Percentiles rank a stretch among this genome's conserved stretches.
phyloP scores from a whole-genome alignment of 2,329 filamentous ascomycete genomes.

The Trichoderma citrinoviride region DNA sequence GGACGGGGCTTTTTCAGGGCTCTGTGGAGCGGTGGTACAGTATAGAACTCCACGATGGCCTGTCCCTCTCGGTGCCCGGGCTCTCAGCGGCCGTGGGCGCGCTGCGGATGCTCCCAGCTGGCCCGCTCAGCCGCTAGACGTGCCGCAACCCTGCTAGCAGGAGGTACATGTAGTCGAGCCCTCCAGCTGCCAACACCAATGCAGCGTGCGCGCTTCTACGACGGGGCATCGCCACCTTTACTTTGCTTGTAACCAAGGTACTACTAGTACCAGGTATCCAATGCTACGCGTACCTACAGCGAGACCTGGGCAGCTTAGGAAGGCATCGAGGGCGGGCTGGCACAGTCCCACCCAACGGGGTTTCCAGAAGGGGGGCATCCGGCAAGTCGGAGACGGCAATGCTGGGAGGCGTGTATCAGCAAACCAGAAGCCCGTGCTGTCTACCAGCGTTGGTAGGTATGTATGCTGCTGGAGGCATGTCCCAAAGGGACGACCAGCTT shows the following conservation, averaged over 20 bases:
- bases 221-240: no score
- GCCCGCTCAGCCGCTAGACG: background rate
- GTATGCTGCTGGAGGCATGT: background rate
- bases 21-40: background rate
- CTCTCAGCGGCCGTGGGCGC: background rate
- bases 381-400: conserved; percentile 10
- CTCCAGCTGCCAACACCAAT: no score
- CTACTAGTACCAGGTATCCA: no score
- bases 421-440: no score
- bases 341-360: conserved; percentile 2
- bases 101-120: background rate
- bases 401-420: background rate
- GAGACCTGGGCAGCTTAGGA: background rate
- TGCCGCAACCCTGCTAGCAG: background rate
- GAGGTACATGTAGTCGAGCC: no score
- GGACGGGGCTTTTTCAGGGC: conserved; percentile 2
- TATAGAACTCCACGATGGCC: no score
- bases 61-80: no score
- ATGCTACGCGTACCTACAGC: background rate
- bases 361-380: conserved; percentile 1
- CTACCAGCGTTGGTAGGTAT: no score
- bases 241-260: no score
- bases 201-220: no score
- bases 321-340: conserved; percentile 5
- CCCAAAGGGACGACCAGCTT: no score